Evolutionary conservation across 2,329 filamentous ascomycete species (phyloP), one percentile per base, ranked within the genome.

Genomic region (Talaromyces sp.): DNA sequence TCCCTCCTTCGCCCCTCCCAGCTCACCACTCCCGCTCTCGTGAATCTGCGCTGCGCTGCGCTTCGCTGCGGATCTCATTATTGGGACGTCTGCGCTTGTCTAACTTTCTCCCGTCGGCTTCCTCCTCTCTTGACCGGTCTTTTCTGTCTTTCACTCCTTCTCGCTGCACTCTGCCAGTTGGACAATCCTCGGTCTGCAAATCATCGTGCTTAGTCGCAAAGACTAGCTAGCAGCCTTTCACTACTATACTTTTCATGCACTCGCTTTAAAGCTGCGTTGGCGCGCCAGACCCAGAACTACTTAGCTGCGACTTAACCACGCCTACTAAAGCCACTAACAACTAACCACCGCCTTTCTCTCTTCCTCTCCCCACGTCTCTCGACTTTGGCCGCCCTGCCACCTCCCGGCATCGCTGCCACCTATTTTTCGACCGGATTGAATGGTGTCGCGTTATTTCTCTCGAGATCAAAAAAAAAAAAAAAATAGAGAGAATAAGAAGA

Each of bases 201-300:
- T 46, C 43, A 24, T 46, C n/a, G 2, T 17, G 14, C 13, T n/a
- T 46, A 46, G 43, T 46, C 43, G 58, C 46, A 35, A 29, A 46
- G 57, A 43, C 55, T 54, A 49, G 49, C 49, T 53, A 41, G 58
- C 55, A 56, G 43, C 54, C 56, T 31, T 52, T 63, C 56, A 32
- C 43, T 50, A 35, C 52, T 41, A 49, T 53, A 52, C 31, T 51
- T 51, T 54, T 51, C 35, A 50, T 29, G 24, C 59, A 41, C 41
- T 32, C 27, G 49, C 49, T 52, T 29, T 52, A 52, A 52, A 27
- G 49, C 49, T 52, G 49, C 49, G 62, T 67, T 65, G 64, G 65
- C 63, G 50, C 35, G 14, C 53, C 43, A 52, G 49, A 29, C 49
- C 49, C 26, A 52, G 26, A 26, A 52, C 49, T 52, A 52, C 35